Evolutionary conservation across 768 basidiomycete species (phyloP).

Genomic region (Collybiopsis confluens): DNA sequence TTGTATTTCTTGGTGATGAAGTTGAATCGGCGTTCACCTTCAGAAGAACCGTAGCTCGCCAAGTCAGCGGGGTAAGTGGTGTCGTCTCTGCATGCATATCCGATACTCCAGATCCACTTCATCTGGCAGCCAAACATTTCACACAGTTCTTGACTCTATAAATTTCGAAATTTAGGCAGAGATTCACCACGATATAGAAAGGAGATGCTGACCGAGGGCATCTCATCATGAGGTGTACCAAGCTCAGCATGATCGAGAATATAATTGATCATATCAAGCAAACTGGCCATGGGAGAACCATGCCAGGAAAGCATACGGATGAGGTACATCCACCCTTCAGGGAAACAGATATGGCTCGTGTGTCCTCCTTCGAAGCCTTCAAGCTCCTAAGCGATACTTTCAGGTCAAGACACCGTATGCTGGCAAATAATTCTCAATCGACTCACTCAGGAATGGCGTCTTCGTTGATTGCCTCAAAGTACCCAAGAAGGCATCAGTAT

Average conservation of each 20-base stretch:
- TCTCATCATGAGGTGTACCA: constrained; percentile 11
- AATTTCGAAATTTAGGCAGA: background rate
- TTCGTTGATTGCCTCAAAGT: constrained; percentile 6
- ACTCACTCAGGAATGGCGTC: constrained; percentile 8
- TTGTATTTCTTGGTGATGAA: constrained; percentile 13
- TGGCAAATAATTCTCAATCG: too few relatives aligned
- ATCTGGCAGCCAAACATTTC: constrained; percentile 12
- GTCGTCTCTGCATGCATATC: constrained; percentile 12
- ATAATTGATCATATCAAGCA: constrained; percentile 15
- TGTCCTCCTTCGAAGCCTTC: constrained; percentile 12
- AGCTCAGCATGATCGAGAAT: constrained; percentile 11
- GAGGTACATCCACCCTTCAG: constrained; percentile 14
- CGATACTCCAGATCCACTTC: constrained; percentile 13
- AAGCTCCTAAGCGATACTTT: constrained; percentile 3
- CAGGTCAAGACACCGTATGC: background rate
- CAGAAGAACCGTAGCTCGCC: constrained; percentile 8
- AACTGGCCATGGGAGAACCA: constrained; percentile 8
- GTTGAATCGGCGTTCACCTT: constrained; percentile 14
- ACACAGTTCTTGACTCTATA: constrained; percentile 8
- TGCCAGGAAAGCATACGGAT: constrained; percentile 15
- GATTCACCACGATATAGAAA: background rate
- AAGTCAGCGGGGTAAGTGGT: constrained; percentile 11
- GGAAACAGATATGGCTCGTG: constrained; percentile 14
- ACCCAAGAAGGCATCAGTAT: constrained; percentile 14
- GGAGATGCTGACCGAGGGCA: background rate